A percentile compares a stretch with the other conserved stretches of the same genome.
phyloP scores from a whole-genome alignment of 2,329 filamentous ascomycete genomes.

The Neobulgaria alba region DNA sequence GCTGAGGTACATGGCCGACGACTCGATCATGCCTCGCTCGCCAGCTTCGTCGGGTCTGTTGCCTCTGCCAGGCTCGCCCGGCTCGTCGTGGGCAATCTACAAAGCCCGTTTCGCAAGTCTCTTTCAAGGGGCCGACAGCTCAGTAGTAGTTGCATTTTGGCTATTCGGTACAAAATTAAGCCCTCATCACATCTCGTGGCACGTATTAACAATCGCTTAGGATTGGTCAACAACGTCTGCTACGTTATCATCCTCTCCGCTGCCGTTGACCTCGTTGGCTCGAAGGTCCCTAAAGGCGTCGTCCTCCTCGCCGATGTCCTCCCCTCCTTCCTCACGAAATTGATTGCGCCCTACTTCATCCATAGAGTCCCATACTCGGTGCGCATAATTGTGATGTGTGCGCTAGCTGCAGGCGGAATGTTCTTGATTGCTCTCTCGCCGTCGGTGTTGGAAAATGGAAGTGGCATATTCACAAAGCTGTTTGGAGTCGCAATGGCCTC shows the following conservation, averaged over 20 bases:
- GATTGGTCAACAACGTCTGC: constrained; percentile 92
- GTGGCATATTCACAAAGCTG: constrained; percentile 66
- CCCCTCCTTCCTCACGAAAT: constrained; percentile 80
- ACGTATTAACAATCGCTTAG: too few relatives aligned
- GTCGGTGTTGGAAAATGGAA: constrained; percentile 36
- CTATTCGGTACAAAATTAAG: constrained; percentile 67
- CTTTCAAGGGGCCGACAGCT: constrained; percentile 58
- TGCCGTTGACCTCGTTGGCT: constrained; percentile 89
- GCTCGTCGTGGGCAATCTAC: constrained; percentile 67
- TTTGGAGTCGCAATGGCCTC: constrained; percentile 78
- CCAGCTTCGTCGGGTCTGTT: constrained; percentile 32
- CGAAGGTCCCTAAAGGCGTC: constrained; percentile 75
- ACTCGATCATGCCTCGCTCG: constrained; percentile 16
- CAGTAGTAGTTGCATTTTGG: constrained; percentile 81
- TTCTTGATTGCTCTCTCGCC: constrained; percentile 78
- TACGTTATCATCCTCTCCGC: constrained; percentile 96
- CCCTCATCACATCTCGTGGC: too few relatives aligned
- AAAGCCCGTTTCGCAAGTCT: constrained; percentile 53
- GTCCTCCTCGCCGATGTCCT: constrained; percentile 90
- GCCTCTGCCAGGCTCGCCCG: constrained; percentile 49
- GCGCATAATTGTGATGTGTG: constrained; percentile 67
- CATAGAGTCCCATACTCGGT: constrained; percentile 72
- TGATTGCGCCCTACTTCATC: constrained; percentile 89
- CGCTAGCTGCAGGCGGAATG: constrained; percentile 77
- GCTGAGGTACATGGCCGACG: too few relatives aligned